Evolutionary conservation across 139 green algal species (phyloP), one percentile per base, ranked within the genome.

Genomic region (Chlorella sp.): DNA sequence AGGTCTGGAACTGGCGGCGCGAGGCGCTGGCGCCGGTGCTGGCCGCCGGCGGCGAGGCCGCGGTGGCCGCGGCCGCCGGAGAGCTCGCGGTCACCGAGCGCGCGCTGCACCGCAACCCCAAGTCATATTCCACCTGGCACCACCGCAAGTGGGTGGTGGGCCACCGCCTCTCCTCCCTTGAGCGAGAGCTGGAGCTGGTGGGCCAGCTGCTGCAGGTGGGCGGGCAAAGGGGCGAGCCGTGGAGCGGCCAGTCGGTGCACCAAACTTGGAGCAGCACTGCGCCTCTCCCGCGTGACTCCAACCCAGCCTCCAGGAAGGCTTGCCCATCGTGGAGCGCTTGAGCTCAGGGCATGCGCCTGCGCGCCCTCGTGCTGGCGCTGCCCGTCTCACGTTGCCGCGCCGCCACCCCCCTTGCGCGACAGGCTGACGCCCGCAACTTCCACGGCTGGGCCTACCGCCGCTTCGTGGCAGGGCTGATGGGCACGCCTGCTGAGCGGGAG

Each of bases 51-150:
- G 82, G 80, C 5, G 82, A 86, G 40, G 79, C 64, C 40, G 88
- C 87, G 29, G 38, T 83, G 29, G 50, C 48, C 0, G 87, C 83
- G 0, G 83, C 64, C 2, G 68, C 82, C 0, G 77, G 35, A 1
- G 92, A 97, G 81, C 84, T 95, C 48, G 71, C 81, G 12, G 67
- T 95, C 40, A 95, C 84, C 0, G 46, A 87, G 55, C 33, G 31
- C 29, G 80, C 77, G 2, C 84, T 99, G 67, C 31, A 50, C 17
- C 87, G 86, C 35, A 98, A 99, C 84, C 93, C 92, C 40, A 99
- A 99, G 80, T 93, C 90, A 0, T 99, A 99, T 72, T 82, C 88
- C 29, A 83, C 92, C 8, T 99, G 95, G 95, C 88, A 98, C 83
- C 95, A 99, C 83, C 86, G 95, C 58, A 90, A 91, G 74, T 98